Base-by-base conservation (phyloP, 2,329 filamentous ascomycete genomes). In the Trichoderma brevicompactum region DNA sequence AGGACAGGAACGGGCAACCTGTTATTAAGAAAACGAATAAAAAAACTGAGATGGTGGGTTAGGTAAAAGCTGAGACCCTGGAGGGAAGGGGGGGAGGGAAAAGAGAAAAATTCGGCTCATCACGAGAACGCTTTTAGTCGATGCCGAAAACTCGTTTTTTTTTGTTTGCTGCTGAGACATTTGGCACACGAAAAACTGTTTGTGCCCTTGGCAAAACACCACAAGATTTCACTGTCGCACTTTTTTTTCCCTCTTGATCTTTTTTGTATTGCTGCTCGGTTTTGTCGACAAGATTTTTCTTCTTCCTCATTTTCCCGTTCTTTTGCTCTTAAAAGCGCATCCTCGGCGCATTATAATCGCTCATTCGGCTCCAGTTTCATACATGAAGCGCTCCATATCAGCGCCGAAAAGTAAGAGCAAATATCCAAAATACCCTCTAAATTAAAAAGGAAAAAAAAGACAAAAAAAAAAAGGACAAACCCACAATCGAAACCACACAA, bases 101-200 rank as follows among this genome's bases (percentile, higher is more conserved):
- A 15, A 32, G 19, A n/a, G 28, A 17, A 44, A 38, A 59, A 49
- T 10, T 59, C 40, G 40, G 9, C 36, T 17, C 59, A 63, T 63
- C 59, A 63, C 49, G 59, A 46, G 59, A 46, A 63, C 49, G 23
- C 7, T 44, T 62, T 53, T 63, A 54, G 38, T 34, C 17, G 59
- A 41, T 63, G 38, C 40, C 48, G 38, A 53, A 23, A 13, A 36
- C n/a, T 53, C 40, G 19, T 36, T 34, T 59, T 28, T n/a, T n/a
- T n/a, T n/a, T n/a, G n/a, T n/a, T n/a, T n/a, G n/a, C 15, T 36
- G 17, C 28, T 44, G 40, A 46, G 46, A 40, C 19, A 50, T 19
- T 19, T 9, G 6, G n/a, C 23, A 28, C 23, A n/a, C 23, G 23
- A 28, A 28, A 28, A 28, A 28, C 5, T 28, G 23, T 28, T 28